Evolutionary conservation across 768 basidiomycete genomes (phyloP).

Genomic region (Pleurotus tuber-regium): DNA sequence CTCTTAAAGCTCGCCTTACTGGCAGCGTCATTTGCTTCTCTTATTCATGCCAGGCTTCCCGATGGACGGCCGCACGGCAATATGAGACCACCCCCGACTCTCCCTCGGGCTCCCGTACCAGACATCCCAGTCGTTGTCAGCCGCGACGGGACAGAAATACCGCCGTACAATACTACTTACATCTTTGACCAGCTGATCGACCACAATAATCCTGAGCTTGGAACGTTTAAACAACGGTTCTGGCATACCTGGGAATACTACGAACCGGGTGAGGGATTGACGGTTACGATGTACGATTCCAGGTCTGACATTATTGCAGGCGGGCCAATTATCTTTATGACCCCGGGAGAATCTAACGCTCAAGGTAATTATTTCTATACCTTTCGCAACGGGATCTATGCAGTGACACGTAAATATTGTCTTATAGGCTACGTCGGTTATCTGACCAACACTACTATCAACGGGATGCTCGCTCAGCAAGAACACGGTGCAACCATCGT

Average conservation of each 20-base stretch:
- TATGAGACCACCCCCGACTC: constrained; percentile 32
- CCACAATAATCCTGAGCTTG: constrained; percentile 51
- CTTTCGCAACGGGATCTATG: background rate
- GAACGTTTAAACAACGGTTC: constrained; percentile 73
- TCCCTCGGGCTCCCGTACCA: constrained; percentile 30
- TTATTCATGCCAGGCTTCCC: constrained; percentile 22
- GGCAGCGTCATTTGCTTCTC: constrained; percentile 16
- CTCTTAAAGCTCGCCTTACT: constrained; percentile 22
- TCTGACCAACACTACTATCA: constrained; percentile 61
- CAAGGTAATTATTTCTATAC: constrained; percentile 29
- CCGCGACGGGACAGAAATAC: constrained; percentile 39
- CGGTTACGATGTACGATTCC: background rate
- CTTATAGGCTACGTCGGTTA: constrained; percentile 44
- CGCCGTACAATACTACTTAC: constrained; percentile 46
- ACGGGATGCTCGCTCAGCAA: constrained; percentile 63
- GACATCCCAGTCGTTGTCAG: constrained; percentile 35
- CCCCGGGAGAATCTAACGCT: constrained; percentile 65
- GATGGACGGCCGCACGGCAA: constrained; percentile 42
- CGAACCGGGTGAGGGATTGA: constrained; percentile 36
- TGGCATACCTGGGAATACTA: constrained; percentile 72
- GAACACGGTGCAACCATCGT: constrained; percentile 61
- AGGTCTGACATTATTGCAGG: constrained; percentile 28
- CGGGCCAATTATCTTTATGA: constrained; percentile 60
- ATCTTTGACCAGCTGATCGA: constrained; percentile 58
- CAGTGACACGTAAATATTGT: constrained; percentile 1